Conservation (phyloP, 2,329 filamentous ascomycete genomes). For the Xylariaceae sp. region DNA sequence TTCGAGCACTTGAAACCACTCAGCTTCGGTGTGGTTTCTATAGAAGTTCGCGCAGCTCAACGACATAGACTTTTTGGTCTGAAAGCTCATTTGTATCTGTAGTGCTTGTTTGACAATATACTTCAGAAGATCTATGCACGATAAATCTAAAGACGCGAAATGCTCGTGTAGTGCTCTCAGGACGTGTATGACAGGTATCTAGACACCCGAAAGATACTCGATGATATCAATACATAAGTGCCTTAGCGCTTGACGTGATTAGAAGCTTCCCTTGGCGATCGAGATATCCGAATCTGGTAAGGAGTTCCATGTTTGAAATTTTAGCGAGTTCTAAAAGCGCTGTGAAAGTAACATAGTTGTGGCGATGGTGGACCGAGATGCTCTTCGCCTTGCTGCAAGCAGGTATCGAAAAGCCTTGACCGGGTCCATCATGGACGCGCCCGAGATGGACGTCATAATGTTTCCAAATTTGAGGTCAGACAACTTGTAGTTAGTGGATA, state of each 20-base stretch:
- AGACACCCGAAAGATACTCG: neutral
- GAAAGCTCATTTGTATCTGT: neutral
- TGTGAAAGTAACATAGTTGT: neutral
- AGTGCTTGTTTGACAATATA: neutral
- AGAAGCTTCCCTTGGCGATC: neutral
- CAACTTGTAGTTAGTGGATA: neutral
- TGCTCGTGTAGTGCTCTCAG: neutral
- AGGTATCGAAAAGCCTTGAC: neutral
- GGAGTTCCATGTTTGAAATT: neutral
- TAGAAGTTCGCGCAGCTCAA: neutral
- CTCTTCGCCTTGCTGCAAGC: neutral
- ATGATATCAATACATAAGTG: conserved; percentile 2
- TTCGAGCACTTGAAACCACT: neutral
- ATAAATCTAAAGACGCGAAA: neutral
- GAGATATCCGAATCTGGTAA: neutral
- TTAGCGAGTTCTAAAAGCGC: conserved; percentile 3
- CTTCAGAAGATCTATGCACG: neutral
- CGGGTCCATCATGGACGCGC: neutral
- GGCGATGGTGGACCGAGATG: too few species aligned
- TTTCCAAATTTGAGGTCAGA: neutral
- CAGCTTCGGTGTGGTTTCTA: neutral
- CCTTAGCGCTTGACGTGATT: neutral
- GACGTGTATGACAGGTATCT: neutral
- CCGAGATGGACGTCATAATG: neutral
- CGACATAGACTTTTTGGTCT: conserved; percentile 6